Percentiles rank a stretch among this genome's conserved stretches.
phyloP scores from a whole-genome alignment of 2,329 filamentous ascomycete species.

The Trichophyton verrucosum region DNA sequence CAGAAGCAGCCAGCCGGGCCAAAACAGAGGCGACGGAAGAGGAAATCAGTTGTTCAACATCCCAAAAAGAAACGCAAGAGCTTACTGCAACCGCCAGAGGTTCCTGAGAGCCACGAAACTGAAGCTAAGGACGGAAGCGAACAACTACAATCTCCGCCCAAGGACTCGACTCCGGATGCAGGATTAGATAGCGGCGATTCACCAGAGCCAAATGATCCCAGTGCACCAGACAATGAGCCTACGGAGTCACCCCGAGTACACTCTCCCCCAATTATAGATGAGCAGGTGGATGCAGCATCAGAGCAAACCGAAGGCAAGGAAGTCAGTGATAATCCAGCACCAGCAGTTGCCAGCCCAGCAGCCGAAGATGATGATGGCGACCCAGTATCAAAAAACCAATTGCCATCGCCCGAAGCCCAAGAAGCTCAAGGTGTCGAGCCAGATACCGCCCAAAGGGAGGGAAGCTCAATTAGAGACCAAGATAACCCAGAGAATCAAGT shows the following conservation, averaged over 20 bases:
- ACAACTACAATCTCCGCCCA: neutral
- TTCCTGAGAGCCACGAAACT: neutral
- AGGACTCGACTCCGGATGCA: neutral
- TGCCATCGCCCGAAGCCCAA: neutral
- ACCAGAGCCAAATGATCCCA: neutral
- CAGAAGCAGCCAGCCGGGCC: neutral
- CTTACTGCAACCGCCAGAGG: neutral
- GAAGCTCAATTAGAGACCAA: neutral
- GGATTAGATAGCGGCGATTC: neutral
- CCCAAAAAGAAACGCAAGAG: conserved; percentile 9
- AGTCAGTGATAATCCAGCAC: neutral
- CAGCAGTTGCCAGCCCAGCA: neutral
- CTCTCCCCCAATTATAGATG: neutral
- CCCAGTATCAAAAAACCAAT: neutral
- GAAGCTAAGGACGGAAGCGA: neutral
- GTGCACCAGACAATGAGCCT: neutral
- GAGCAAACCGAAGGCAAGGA: neutral
- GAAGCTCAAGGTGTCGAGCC: neutral
- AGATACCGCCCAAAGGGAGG: neutral
- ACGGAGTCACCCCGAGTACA: neutral
- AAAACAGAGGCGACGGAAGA: conserved; percentile 9
- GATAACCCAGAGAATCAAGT: neutral
- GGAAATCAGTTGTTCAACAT: conserved; percentile 11
- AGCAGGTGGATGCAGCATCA: neutral
- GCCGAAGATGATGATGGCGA: neutral